Base-by-base conservation (phyloP, 1,284 basidiomycete genomes). In the Ustilago shanxiensis region DNA sequence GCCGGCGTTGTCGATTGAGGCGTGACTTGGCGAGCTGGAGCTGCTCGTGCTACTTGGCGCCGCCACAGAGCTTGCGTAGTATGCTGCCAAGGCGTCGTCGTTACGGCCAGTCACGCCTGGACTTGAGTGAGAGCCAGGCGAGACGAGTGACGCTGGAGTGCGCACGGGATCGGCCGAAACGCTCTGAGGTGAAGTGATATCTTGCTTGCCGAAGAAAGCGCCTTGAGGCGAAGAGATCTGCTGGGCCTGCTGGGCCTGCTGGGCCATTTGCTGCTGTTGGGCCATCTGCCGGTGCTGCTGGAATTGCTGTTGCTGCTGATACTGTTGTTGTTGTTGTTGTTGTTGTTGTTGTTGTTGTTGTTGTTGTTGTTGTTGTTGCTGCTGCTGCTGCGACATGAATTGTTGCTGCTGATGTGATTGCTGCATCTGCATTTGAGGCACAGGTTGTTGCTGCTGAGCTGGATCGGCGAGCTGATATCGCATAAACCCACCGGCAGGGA, bases 41-140 rank as follows among this genome's bases (percentile, higher is more conserved):
- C 59, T 60, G 33, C 60, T 62, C 10, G 62, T 59, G 8, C 57
- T 14, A 47, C 57, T 64, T 9, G 60, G 56, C 3, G 57, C 64
- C n/a, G 72, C 66, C 13, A 71, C 67, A 1, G 72, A 75, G 67
- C 61, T 76, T 54, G 68, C 58, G 26, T 68, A 61, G 20, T 64
- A 68, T 5, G 68, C 73, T 4, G 67, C 53, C 60, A 75, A 35
- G 1, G 66, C 47, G 29, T 66, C 72, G 6, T 74, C 60, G 22
- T n/a, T n/a, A n/a, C 45, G n/a, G 9, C 52, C 57, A 11, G 20
- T 31, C 55, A 66, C 52, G 7, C 54, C 45, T 13, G 72, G 51
- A 20, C 72, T 74, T 35, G 45, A 9, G 29, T 45, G 39, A 28
- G 71, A 60, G 3, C 26, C 28, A 14, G 65, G 71, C 33, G 70